These are phyloP conservation scores for Tetrastigma voinierianum DNA, from an alignment of 164 flowering plant species.

Conservation along the genomic window DNA sequence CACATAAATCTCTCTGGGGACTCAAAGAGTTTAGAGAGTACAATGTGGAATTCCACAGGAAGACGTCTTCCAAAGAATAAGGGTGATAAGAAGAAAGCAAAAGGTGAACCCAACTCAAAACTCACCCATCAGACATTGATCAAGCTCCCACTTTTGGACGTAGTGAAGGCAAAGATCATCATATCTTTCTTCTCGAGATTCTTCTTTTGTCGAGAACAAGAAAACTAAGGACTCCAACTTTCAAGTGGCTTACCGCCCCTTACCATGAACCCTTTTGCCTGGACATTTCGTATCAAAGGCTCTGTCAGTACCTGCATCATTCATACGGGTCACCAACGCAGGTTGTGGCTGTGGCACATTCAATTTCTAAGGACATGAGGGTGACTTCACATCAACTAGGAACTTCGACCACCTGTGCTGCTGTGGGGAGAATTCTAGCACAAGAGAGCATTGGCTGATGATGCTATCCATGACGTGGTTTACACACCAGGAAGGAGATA, in stretches of 20 bases:
- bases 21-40: slow-evolving; percentile 87
- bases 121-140: slow-evolving; percentile 13
- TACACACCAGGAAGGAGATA: slow-evolving; percentile 85
- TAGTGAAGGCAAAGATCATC: slow-evolving; percentile 13
- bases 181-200: slow-evolving; percentile 9
- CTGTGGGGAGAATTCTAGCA: slow-evolving; percentile 73
- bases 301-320: slow-evolving; percentile 88
- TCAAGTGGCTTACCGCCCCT: slow-evolving; percentile 75
- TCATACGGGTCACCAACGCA: slow-evolving; percentile 86
- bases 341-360: slow-evolving; percentile 90
- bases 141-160: slow-evolving; percentile 14
- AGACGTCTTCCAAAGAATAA: slow-evolving; percentile 38
- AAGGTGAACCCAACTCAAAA: slow-evolving; percentile 19
- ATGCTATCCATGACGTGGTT: slow-evolving; percentile 78
- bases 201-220: slow-evolving; percentile 30
- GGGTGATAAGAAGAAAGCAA: slow-evolving; percentile 23
- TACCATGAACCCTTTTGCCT: slow-evolving; percentile 91
- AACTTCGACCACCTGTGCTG: slow-evolving; percentile 56
- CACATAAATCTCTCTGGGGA: no score
- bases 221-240: slow-evolving; percentile 61
- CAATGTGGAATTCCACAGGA: slow-evolving; percentile 55
- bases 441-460: slow-evolving; percentile 89
- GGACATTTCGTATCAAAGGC: slow-evolving; percentile 69
- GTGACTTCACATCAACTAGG: slow-evolving; percentile 65
- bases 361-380: slow-evolving; percentile 91